Conservation (phyloP, 2,329 filamentous ascomycete genomes). For the Bipolaris gigantea region DNA sequence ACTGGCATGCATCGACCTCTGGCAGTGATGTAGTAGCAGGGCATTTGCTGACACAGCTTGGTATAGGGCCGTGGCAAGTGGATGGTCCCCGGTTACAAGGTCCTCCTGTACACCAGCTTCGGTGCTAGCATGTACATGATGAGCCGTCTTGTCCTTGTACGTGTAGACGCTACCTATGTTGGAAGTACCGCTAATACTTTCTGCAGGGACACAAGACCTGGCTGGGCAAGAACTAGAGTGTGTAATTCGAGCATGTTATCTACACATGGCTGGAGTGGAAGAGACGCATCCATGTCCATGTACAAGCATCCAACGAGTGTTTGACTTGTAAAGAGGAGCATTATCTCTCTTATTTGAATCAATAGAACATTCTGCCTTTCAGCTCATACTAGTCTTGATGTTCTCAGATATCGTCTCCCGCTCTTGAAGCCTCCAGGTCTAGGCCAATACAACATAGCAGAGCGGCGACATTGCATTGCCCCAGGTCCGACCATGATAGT, state of each 20-base stretch:
- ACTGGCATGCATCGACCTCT: background rate
- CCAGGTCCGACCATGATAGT: background rate
- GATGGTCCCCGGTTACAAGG: conserved; percentile 70
- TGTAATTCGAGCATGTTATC: conserved; percentile 6
- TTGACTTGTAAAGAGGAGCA: conserved; percentile 20
- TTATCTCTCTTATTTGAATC: conserved; percentile 1
- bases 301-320: conserved; percentile 37
- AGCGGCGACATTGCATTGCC: background rate
- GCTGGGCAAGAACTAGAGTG: conserved; percentile 51
- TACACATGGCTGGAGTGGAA: conserved; percentile 12
- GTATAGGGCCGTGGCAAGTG: conserved; percentile 67
- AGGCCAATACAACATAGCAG: background rate
- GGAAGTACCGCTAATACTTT: conserved; percentile 3
- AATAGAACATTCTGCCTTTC: conserved; percentile 5
- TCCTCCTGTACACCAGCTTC: conserved; percentile 64
- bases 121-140: conserved; percentile 73
- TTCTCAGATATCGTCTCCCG: background rate
- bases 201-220: conserved; percentile 73
- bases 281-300: conserved; percentile 27
- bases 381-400: background rate
- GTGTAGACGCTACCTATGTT: conserved; percentile 15
- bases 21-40: background rate
- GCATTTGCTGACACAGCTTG: conserved; percentile 18
- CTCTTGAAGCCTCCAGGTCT: background rate
- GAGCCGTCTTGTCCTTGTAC: conserved; percentile 65